phyloP scores from a whole-genome alignment of 2,329 filamentous ascomycete genomes.

The Penicillium sp. region DNA sequence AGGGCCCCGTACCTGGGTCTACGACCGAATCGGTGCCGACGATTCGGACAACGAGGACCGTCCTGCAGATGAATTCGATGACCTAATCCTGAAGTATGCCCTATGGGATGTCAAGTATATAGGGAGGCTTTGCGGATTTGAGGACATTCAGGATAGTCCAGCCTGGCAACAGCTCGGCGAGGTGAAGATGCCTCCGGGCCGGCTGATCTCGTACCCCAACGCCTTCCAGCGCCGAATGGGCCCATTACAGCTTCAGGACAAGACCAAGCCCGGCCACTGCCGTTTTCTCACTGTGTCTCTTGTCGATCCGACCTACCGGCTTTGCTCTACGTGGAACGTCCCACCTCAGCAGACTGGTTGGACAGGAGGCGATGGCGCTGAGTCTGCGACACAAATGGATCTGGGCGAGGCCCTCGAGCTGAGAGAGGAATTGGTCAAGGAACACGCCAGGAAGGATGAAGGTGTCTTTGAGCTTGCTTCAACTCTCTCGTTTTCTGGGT shows the following conservation, averaged over 20 bases:
- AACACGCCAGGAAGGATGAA: background rate
- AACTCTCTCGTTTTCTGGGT: background rate
- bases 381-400: background rate
- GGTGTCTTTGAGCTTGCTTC: background rate
- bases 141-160: background rate
- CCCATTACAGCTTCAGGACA: conserved; percentile 8
- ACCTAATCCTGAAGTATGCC: background rate
- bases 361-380: background rate
- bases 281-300: conserved; percentile 9
- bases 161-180: conserved; percentile 10
- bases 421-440: background rate
- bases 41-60: background rate
- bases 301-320: conserved; percentile 13
- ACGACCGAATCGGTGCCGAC: background rate
- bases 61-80: too few species aligned
- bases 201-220: conserved; percentile 12
- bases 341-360: conserved; percentile 11
- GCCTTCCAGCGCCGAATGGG: conserved; percentile 6
- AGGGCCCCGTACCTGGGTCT: background rate
- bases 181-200: conserved; percentile 6
- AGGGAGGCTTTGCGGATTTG: conserved; percentile 2
- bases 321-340: conserved; percentile 13
- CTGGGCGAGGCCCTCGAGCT: background rate
- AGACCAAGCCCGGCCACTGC: conserved; percentile 3
- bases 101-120: conserved; percentile 11